Conservation (phyloP, 768 basidiomycete genomes). For the Naematelia aurantialba region DNA sequence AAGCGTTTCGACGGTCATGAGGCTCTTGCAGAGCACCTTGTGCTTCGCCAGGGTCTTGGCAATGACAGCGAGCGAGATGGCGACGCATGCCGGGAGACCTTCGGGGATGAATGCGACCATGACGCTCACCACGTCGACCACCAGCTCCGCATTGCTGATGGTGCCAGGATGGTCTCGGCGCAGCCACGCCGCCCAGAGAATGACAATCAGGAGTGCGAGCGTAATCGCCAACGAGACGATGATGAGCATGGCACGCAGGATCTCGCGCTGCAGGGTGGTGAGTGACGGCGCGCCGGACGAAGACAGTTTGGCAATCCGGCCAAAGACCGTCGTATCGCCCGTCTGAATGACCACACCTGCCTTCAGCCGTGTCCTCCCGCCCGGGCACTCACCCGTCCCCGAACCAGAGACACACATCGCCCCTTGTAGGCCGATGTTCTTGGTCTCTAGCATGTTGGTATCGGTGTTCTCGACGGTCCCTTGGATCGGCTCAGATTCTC, state of each 20-base stretch:
- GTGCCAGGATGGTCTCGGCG: conserved; percentile 44
- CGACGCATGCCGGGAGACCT: conserved; percentile 45
- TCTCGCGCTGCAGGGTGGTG: conserved; percentile 60
- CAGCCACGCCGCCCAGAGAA: conserved; percentile 55
- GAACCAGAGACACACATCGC: conserved; percentile 43
- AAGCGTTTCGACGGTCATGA: conserved; percentile 66
- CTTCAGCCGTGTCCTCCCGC: neutral
- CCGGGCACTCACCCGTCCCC: conserved; percentile 23
- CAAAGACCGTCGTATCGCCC: conserved; percentile 49
- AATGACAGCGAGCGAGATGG: conserved; percentile 43
- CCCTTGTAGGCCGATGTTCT: conserved; percentile 60
- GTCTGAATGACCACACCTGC: conserved; percentile 42
- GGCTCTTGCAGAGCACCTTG: conserved; percentile 59
- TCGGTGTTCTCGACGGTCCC: conserved; percentile 54
- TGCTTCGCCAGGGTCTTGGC: conserved; percentile 57
- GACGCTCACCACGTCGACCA: conserved; percentile 62
- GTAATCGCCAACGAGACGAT: conserved; percentile 55
- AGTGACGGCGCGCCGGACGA: conserved; percentile 52
- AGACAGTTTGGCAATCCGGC: conserved; percentile 60
- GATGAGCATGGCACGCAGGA: conserved; percentile 58
- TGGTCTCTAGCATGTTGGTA: conserved; percentile 56
- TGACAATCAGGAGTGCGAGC: conserved; percentile 57
- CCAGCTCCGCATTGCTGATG: conserved; percentile 57
- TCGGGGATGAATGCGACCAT: conserved; percentile 58
- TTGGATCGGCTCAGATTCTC: conserved; percentile 51